phyloP scores from a whole-genome alignment of 78 protist genomes.

The Polysphondylium violaceum region DNA sequence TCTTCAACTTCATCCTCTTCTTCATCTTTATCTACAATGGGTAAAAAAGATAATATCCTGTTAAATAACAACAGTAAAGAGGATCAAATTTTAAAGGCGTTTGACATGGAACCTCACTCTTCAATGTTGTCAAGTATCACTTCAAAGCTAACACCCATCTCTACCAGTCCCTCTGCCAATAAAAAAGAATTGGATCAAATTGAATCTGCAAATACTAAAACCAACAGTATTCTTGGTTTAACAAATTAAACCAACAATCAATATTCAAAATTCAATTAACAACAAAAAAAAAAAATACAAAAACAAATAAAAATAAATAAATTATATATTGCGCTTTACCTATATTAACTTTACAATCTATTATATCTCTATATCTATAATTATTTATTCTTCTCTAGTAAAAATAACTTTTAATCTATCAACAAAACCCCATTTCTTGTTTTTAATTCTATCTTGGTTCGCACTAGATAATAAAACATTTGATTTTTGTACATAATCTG shows the following conservation, averaged over 20 bases:
- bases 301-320: not conserved
- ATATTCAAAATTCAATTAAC: not conserved
- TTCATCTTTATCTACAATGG: not conserved
- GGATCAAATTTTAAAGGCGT: no score
- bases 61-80: conserved; percentile 12
- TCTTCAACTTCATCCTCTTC: not conserved
- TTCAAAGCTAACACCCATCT: no score
- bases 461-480: conserved; percentile 41
- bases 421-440: conserved; percentile 64
- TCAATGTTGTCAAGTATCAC: no score
- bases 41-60: not conserved
- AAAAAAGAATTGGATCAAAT: no score
- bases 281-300: not conserved
- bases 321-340: not conserved
- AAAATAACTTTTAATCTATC: conserved; percentile 57
- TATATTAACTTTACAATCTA: not conserved
- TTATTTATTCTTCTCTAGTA: conserved; percentile 12
- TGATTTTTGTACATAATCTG: conserved; percentile 54
- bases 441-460: conserved; percentile 50
- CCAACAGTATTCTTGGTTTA: not conserved
- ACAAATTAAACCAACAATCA: not conserved
- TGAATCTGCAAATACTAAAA: no score
- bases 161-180: no score
- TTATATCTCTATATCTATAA: not conserved
- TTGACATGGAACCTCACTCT: no score